Base-by-base conservation (phyloP, 2,329 filamentous ascomycete genomes). In the Colletotrichum euphorbiae region DNA sequence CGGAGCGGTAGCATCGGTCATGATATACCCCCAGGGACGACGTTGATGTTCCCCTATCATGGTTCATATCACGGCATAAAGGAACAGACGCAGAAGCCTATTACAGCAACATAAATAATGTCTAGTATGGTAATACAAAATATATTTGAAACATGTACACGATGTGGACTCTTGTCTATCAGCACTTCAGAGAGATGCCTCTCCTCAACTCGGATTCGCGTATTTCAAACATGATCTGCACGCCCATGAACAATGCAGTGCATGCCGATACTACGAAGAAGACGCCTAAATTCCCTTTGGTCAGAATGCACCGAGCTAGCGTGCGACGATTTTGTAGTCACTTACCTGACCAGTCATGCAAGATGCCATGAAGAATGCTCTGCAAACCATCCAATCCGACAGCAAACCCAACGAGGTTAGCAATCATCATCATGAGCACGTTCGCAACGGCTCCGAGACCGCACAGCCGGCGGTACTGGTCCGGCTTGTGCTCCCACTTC, bases 211-310 rank as follows among this genome's bases (percentile, higher is more conserved):
- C 96, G 46, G 86, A 85, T 81, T 98, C 93, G 59, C 96, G 85
- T 72, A 97, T 87, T 83, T 99, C 96, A 82, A 98, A 98, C 96
- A 99, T 99, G 75, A 98, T 83, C 81, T 98, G 95, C 46, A 92
- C 87, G 28, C 91, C 94, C 0, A 94, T 89, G 77, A 97, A 99
- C 8, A 98, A 79, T 48, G 88, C 89, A n/a, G 79, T 80, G 74
- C 89, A 95, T 3, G 93, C 92, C 3, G 84, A 84, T 11, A 89
- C 75, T 50, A 98, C 79, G 77, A 97, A 99, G 2, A 88, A 76
- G 9, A 92, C 75, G 0, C 96, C 95, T 85, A 54, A 1, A 6
- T 17, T 36, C 28, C 9, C 17, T 36, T 7, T 28, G 28, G 62
- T 67, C n/a, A 69, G 65, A 36, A 33, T 17, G n/a, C 9, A 9